A percentile compares a stretch with the other conserved stretches of the same genome.
Evolutionary conservation across 768 basidiomycete species (phyloP).

Genomic region (Ramaria sp.): DNA sequence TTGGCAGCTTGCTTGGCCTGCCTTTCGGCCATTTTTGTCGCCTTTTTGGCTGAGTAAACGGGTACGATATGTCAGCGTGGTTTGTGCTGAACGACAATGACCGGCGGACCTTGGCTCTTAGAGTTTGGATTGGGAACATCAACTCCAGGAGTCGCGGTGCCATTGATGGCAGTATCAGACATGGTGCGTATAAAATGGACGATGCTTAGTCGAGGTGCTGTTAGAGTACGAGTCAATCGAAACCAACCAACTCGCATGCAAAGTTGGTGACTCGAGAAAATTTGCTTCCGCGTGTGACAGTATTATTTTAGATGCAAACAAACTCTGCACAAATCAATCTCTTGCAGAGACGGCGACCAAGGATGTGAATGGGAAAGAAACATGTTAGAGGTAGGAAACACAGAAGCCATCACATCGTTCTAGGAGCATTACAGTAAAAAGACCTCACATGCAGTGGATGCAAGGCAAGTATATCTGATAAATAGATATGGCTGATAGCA

Average conservation of each 20-base stretch:
- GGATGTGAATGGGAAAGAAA: too few relatives aligned
- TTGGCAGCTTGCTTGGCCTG: constrained; percentile 50
- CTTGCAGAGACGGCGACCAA: too few relatives aligned
- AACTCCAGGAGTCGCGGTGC: background rate
- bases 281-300: background rate
- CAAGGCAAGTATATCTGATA: too few relatives aligned
- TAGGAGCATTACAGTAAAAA: too few relatives aligned
- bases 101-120: constrained; percentile 8
- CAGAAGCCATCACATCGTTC: too few relatives aligned
- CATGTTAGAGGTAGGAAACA: too few relatives aligned
- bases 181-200: background rate
- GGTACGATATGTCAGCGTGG: background rate
- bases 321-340: too few relatives aligned
- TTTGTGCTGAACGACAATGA: background rate
- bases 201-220: background rate
- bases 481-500: too few relatives aligned
- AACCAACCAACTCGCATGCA: background rate
- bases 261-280: background rate
- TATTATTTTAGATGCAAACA: too few relatives aligned
- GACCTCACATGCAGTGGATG: too few relatives aligned
- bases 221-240: background rate
- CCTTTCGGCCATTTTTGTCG: constrained; percentile 37
- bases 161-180: background rate
- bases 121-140: constrained; percentile 9
- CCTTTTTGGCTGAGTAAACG: constrained; percentile 51